Percentiles rank a stretch among this genome's conserved stretches.
These are phyloP conservation scores for Capniomyces stellatus DNA, from an alignment of 371 early-diverging fungal species.

Conservation along the genomic window DNA sequence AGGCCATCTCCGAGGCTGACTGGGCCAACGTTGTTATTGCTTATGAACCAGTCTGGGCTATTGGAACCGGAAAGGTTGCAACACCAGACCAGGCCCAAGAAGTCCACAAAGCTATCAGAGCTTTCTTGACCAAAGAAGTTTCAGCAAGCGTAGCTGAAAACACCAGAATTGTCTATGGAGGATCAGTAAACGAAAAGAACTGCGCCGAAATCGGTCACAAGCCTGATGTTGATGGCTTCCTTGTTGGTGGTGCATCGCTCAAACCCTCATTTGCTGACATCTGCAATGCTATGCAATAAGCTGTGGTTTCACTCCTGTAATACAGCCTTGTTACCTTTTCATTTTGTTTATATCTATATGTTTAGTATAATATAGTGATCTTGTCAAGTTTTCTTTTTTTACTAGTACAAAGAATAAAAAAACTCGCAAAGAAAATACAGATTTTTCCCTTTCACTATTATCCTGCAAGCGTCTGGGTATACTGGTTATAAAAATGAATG, in stretches of 20 bases:
- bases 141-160: conserved; percentile 60
- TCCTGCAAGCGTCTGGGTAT: too few species aligned
- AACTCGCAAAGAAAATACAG: too few species aligned
- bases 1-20: conserved; percentile 35
- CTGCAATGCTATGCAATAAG: conserved; percentile 17
- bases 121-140: conserved; percentile 68
- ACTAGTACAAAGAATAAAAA: too few species aligned
- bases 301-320: background rate
- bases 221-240: conserved; percentile 94
- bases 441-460: too few species aligned
- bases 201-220: conserved; percentile 45
- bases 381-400: background rate
- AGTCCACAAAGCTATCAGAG: conserved; percentile 75
- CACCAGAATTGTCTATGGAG: conserved; percentile 96
- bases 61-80: conserved; percentile 97
- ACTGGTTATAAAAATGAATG: too few species aligned
- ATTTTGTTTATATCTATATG: background rate
- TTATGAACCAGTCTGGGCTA: conserved; percentile 99
- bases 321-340: conserved; percentile 2
- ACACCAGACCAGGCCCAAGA: conserved; percentile 96
- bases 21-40: conserved; percentile 94
- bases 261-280: conserved; percentile 71
- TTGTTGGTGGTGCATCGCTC: conserved; percentile 97
- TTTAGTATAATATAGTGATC: background rate
- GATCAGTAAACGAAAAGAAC: conserved; percentile 85